These are phyloP conservation scores for Aureobasidium sp. DNA, from an alignment of 2,329 filamentous ascomycete genomes.

Conservation along the genomic window DNA sequence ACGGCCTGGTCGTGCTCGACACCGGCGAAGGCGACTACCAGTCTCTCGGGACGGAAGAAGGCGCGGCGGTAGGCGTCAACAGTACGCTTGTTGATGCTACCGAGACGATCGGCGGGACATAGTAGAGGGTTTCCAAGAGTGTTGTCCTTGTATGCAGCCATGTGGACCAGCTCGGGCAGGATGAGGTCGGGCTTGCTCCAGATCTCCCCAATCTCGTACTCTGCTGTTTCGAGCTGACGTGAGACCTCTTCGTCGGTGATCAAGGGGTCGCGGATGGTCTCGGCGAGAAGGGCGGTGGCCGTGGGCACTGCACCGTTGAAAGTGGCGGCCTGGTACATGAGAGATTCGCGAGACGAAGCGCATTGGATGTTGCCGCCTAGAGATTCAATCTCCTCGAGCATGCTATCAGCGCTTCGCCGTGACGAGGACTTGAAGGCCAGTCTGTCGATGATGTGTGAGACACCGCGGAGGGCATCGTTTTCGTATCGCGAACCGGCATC, in stretches of 20 bases:
- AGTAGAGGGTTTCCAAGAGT: constrained; percentile 89
- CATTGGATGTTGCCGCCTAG: constrained; percentile 96
- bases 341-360: constrained; percentile 84
- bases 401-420: constrained; percentile 65
- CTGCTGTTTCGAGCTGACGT: constrained; percentile 81
- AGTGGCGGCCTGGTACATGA: constrained; percentile 98
- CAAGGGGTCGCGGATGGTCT: constrained; percentile 80
- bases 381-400: constrained; percentile 80
- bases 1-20: constrained; percentile 78
- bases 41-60: constrained; percentile 84
- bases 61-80: constrained; percentile 71
- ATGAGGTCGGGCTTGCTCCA: constrained; percentile 97
- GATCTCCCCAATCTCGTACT: constrained; percentile 94
- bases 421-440: constrained; percentile 88
- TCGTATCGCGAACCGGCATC: constrained; percentile 94
- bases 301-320: constrained; percentile 89
- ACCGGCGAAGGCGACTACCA: constrained; percentile 92
- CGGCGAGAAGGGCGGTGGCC: constrained; percentile 77
- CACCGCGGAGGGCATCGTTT: constrained; percentile 72
- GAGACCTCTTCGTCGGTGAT: constrained; percentile 82
- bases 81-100: constrained; percentile 63
- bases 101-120: constrained; percentile 78
- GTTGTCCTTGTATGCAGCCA: constrained; percentile 92
- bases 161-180: constrained; percentile 88
- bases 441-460: constrained; percentile 93